phyloP scores from a whole-genome alignment of 192 early-diverging fungal species.

The Backusella sp. region DNA sequence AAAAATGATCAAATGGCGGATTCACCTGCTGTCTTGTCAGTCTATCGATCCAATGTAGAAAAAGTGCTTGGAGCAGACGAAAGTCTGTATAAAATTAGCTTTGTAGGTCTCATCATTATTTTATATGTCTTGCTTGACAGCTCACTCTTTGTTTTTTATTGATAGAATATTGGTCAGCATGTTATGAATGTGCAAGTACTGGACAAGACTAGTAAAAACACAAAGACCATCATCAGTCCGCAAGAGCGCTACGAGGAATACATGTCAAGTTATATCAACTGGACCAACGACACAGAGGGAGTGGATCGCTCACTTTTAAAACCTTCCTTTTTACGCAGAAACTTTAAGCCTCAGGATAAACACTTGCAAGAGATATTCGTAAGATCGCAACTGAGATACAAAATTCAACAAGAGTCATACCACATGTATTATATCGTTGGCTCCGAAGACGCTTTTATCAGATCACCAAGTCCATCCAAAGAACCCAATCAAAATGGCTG shows the following conservation, averaged over 20 bases:
- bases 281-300: constrained; percentile 26
- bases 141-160: background rate
- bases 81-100: constrained; percentile 31
- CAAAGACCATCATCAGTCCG: background rate
- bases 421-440: constrained; percentile 72
- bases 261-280: constrained; percentile 32
- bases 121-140: background rate
- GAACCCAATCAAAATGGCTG: background rate
- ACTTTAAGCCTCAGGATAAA: constrained; percentile 12
- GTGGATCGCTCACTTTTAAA: constrained; percentile 11
- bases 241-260: constrained; percentile 30
- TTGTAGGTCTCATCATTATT: constrained; percentile 20
- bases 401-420: constrained; percentile 97
- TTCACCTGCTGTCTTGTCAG: constrained; percentile 9
- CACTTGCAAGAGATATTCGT: constrained; percentile 53
- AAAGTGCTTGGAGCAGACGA: constrained; percentile 31
- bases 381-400: constrained; percentile 84
- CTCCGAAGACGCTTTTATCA: constrained; percentile 21
- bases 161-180: constrained; percentile 17
- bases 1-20: constrained; percentile 47
- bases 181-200: constrained; percentile 21
- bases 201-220: constrained; percentile 8
- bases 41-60: constrained; percentile 30
- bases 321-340: constrained; percentile 23
- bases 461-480: background rate